These are phyloP conservation scores for Entomortierella chlamydospora DNA, from an alignment of 192 early-diverging fungal genomes.

Conservation along the genomic window DNA sequence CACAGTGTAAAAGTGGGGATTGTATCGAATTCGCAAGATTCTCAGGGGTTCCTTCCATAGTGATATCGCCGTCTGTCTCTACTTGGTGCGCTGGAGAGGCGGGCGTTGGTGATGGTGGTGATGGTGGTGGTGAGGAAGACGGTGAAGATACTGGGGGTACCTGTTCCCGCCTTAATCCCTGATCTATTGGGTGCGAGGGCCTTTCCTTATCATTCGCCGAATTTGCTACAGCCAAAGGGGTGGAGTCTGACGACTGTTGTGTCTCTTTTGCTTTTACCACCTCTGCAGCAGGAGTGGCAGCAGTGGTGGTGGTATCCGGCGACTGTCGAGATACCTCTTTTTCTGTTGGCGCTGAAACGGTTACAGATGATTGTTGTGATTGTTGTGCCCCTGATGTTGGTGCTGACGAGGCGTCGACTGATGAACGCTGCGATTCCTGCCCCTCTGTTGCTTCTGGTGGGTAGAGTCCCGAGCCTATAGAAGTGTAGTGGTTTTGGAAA, in stretches of 20 bases:
- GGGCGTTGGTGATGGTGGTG: background rate
- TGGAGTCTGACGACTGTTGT: background rate
- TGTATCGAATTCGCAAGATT: background rate
- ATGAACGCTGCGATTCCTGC: background rate
- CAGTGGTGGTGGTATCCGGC: no score
- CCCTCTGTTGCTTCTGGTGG: background rate
- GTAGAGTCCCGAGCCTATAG: constrained; percentile 26
- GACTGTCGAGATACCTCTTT: background rate
- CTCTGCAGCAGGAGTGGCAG: background rate
- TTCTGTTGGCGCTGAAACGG: background rate
- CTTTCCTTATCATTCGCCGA: no score
- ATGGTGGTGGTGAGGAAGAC: background rate
- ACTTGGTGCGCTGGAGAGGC: background rate
- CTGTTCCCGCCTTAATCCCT: no score
- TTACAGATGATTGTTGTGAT: background rate
- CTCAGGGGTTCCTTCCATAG: background rate
- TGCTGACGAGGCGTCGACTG: background rate
- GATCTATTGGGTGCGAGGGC: no score
- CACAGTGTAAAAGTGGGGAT: background rate
- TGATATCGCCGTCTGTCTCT: constrained; percentile 2
- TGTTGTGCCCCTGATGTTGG: background rate
- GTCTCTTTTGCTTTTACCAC: background rate
- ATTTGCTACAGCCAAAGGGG: no score
- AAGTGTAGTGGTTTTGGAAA: background rate
- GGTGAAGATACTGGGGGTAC: background rate